Conservation (phyloP, 306 rosid species). For the Prunus mume region DNA sequence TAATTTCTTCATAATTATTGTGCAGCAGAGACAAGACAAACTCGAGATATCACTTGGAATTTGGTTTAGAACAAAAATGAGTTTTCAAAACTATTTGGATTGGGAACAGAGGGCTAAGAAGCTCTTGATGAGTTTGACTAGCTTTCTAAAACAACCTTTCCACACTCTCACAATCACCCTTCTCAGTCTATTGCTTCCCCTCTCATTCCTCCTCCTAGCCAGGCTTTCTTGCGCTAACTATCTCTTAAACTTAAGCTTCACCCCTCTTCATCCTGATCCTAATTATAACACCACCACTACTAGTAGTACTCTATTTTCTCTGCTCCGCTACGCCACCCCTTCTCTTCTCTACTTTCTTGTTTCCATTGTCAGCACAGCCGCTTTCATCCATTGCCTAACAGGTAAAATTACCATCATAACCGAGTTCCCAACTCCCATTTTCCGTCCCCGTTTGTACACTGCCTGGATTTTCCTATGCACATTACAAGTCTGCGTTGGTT, state of each 20-base stretch:
- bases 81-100: conserved; percentile 13
- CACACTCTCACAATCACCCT: conserved; percentile 55
- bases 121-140: conserved; percentile 12
- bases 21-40: neutral
- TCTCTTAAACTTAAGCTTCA: conserved; percentile 24
- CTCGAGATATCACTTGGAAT: neutral
- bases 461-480: conserved; percentile 67
- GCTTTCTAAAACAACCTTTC: conserved; percentile 39
- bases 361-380: conserved; percentile 36
- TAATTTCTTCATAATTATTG: neutral
- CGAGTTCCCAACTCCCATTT: conserved; percentile 7
- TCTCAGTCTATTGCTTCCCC: conserved; percentile 65
- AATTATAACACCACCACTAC: neutral
- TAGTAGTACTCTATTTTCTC: conserved; percentile 6
- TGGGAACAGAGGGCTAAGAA: conserved; percentile 24
- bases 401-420: conserved; percentile 28
- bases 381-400: conserved; percentile 49
- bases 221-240: conserved; percentile 39
- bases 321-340: conserved; percentile 36
- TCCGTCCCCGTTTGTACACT: conserved; percentile 35
- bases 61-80: conserved; percentile 34
- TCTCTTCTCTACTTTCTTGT: conserved; percentile 45
- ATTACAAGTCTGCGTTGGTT: conserved; percentile 64
- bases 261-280: neutral
- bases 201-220: conserved; percentile 73